A percentile compares a stretch with the other conserved stretches of the same genome.
phyloP scores from a whole-genome alignment of 805 yeast genomes.

The Suhomyces pyralidae region DNA sequence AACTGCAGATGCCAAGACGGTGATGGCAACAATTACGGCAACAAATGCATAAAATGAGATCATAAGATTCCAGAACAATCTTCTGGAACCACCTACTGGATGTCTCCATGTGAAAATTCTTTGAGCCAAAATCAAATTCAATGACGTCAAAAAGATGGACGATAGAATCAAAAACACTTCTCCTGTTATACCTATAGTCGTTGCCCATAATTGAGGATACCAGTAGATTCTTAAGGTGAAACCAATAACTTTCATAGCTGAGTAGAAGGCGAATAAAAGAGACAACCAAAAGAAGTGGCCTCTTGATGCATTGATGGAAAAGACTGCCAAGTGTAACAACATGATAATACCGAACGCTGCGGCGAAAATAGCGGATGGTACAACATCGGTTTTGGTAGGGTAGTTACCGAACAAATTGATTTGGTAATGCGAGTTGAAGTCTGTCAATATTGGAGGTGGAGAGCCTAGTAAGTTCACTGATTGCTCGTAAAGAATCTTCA shows the following conservation, averaged over 20 bases:
- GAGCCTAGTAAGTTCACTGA: slow-evolving; percentile 30
- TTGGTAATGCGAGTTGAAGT: slow-evolving; percentile 39
- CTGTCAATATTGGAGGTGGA: slow-evolving; percentile 41
- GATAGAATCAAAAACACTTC: slow-evolving; percentile 57
- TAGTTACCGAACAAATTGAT: slow-evolving; percentile 62
- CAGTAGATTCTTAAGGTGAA: slow-evolving; percentile 57
- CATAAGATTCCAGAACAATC: slow-evolving; percentile 51
- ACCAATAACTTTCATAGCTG: slow-evolving; percentile 54
- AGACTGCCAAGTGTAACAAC: slow-evolving; percentile 47
- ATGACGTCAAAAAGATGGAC: slow-evolving; percentile 54
- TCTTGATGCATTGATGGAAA: slow-evolving; percentile 45
- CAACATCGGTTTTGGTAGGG: slow-evolving; percentile 51
- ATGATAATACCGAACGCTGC: slow-evolving; percentile 50
- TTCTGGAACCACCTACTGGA: slow-evolving; percentile 61
- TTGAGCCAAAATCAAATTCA: slow-evolving; percentile 65
- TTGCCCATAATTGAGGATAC: slow-evolving; percentile 48
- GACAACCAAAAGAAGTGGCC: slow-evolving; percentile 62
- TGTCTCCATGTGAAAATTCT: slow-evolving; percentile 76
- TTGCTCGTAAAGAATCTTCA: slow-evolving; percentile 24
- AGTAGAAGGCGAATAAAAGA: slow-evolving; percentile 52
- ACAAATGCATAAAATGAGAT: slow-evolving; percentile 51
- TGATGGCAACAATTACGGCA: slow-evolving; percentile 59
- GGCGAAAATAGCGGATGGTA: slow-evolving; percentile 57
- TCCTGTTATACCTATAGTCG: slow-evolving; percentile 53
- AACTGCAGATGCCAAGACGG: slow-evolving; percentile 58